Base-by-base conservation (phyloP, 208 protist species). In the Crithidia expoeki region DNA sequence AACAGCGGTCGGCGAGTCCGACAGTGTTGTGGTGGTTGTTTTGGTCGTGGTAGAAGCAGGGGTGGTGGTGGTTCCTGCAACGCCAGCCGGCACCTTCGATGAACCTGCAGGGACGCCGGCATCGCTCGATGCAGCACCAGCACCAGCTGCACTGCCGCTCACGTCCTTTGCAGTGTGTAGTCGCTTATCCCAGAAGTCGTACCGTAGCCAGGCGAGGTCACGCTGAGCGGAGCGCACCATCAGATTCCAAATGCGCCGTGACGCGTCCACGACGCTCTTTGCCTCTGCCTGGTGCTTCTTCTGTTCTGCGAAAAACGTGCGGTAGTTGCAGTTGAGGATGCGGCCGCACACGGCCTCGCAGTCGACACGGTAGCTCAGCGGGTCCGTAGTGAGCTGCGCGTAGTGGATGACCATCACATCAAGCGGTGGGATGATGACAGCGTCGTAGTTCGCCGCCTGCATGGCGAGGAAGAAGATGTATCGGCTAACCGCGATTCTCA, bases 391-490 rank as follows among this genome's bases (percentile, higher is more conserved):
- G 65, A 94, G 80, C 51, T 96, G 92, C 0, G 92, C 79, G 71
- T 93, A 92, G 76, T 96, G 92, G 38, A 96, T 57, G 23, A 85
- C 73, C 85, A 94, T 93, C 27, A 96, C 92, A 72, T 96, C 92
- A 7, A 86, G 70, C n/a, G 92, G 92, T 1, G 92, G 92, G 32
- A 96, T 89, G 55, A 96, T 94, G 14, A 93, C 81, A 9, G 87
- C 82, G 56, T 93, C 85, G 76, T 90, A 94, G 73, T 96, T 96
- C 19, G 88, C 89, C 12, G 89, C 87, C 75, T 96, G 92, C 73
- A 96, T 85, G 28, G 92, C 83, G 0, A 96, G 76, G 60, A 96
- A 96, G 72, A 94, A 96, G 30, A 96, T 90, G 76, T 96, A 96
- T 17, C 92, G 88, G 66, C 76, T 88, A 46, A 96, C 71, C 14